phyloP scores from a whole-genome alignment of 148 eudicot species.

The Drosera capensis region DNA sequence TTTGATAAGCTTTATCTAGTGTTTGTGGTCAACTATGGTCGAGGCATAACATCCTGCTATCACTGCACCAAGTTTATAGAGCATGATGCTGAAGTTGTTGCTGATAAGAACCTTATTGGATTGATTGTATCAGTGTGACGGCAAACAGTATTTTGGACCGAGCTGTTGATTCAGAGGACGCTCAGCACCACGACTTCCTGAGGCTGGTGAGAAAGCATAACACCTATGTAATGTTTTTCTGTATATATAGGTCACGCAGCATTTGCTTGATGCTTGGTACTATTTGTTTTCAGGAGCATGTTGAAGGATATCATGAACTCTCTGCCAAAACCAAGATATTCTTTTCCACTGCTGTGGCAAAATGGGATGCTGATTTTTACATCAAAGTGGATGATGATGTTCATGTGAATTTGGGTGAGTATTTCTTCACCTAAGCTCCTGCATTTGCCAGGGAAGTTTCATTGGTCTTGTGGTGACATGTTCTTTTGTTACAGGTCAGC shows the following conservation, averaged over 20 bases:
- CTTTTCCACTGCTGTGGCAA: conserved; percentile 80
- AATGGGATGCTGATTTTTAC: conserved; percentile 97
- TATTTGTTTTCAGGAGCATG: conserved; percentile 48
- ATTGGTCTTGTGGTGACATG: not conserved
- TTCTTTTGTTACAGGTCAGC: conserved; percentile 32
- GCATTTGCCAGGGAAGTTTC: not conserved
- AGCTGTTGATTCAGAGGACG: conserved; percentile 89
- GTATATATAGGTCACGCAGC: not conserved
- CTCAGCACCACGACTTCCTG: conserved; percentile 87
- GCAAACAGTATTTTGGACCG: conserved; percentile 81
- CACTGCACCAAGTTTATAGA: not conserved
- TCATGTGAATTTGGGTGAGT: conserved; percentile 79
- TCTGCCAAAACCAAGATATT: conserved; percentile 90
- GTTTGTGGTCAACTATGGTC: not conserved
- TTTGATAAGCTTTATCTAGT: not conserved
- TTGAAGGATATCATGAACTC: conserved; percentile 91
- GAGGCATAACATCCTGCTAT: not conserved
- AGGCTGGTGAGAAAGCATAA: conserved; percentile 47
- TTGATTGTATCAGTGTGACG: conserved; percentile 10
- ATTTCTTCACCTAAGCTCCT: not conserved
- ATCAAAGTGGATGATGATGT: conserved; percentile 95
- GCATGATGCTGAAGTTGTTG: not conserved
- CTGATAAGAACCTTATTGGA: not conserved
- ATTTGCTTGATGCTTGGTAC: conserved; percentile 4
- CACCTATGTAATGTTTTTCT: not conserved